These are phyloP conservation scores for Microbotryomycetes sp. DNA, from an alignment of 1,284 basidiomycete species.

Conservation along the genomic window DNA sequence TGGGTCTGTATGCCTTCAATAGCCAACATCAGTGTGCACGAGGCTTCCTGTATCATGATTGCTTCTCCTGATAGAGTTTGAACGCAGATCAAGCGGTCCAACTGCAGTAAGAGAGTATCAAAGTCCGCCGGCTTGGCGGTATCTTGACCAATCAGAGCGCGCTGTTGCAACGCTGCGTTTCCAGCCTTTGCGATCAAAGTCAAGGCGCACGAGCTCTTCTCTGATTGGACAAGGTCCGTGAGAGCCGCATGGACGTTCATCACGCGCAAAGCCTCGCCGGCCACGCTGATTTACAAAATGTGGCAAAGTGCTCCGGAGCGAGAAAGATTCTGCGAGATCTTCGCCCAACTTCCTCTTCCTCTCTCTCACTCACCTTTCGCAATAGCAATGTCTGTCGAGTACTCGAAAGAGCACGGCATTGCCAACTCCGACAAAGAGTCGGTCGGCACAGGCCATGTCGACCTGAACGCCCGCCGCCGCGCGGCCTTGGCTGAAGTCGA, in stretches of 20 bases:
- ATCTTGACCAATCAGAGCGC: background rate
- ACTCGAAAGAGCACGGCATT: background rate
- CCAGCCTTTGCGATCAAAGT: background rate
- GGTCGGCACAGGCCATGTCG: background rate
- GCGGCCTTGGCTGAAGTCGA: constrained; percentile 67
- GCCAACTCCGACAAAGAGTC: background rate
- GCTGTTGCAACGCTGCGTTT: background rate
- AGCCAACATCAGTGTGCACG: no score
- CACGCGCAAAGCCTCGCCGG: background rate
- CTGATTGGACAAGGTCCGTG: background rate
- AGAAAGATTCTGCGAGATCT: no score
- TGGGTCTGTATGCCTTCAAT: no score
- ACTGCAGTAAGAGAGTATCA: no score
- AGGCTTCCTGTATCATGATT: no score
- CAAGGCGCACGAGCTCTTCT: background rate
- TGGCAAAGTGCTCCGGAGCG: background rate
- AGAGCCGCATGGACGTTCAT: background rate
- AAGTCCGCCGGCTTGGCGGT: background rate
- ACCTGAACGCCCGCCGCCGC: constrained; percentile 48
- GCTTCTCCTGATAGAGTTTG: no score
- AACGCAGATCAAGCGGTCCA: no score
- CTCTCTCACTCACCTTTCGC: background rate
- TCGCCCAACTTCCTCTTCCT: background rate
- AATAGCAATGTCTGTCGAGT: background rate
- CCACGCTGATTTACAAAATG: background rate